Percentiles rank a stretch among this genome's conserved stretches.
phyloP scores from a whole-genome alignment of 2,329 filamentous ascomycete species.

The Coccinonectria pachysandricola region DNA sequence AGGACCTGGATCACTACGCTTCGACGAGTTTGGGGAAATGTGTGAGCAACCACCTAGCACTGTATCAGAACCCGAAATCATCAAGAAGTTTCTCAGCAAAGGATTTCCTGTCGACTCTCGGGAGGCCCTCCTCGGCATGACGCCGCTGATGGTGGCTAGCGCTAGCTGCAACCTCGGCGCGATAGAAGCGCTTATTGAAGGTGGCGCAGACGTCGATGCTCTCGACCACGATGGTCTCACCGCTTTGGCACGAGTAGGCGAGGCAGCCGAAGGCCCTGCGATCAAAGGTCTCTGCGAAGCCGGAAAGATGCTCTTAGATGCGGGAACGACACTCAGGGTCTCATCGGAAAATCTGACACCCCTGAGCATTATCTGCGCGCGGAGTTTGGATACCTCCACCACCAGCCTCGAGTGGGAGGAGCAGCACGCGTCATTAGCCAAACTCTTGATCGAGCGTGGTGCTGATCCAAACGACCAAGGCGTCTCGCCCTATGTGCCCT shows the following conservation, averaged over 20 bases:
- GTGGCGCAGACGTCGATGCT: constrained; percentile 16
- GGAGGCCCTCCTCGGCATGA: constrained; percentile 18
- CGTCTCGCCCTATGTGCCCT: constrained; percentile 9
- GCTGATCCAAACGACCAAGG: constrained; percentile 18
- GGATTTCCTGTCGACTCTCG: constrained; percentile 17
- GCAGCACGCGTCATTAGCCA: constrained; percentile 16
- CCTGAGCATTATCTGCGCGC: constrained; percentile 16
- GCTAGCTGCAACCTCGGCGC: constrained; percentile 16
- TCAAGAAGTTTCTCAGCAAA: constrained; percentile 14
- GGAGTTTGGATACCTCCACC: constrained; percentile 15
- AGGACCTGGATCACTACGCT: constrained; percentile 12
- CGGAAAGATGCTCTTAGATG: constrained; percentile 16
- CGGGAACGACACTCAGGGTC: constrained; percentile 12
- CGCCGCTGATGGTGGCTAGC: constrained; percentile 18
- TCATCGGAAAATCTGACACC: constrained; percentile 15
- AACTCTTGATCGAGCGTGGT: constrained; percentile 16
- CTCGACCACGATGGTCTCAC: constrained; percentile 17
- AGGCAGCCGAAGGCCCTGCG: constrained; percentile 14
- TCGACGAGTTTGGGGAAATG: constrained; percentile 13
- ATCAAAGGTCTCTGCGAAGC: constrained; percentile 13
- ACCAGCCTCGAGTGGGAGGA: constrained; percentile 15
- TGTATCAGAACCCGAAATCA: constrained; percentile 16
- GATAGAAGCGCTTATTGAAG: constrained; percentile 14
- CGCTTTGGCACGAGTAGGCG: constrained; percentile 15
- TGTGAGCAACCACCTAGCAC: constrained; percentile 4